Conservation (phyloP, 1,139 yeast genomes). For the Suhomyces bribrorum region DNA sequence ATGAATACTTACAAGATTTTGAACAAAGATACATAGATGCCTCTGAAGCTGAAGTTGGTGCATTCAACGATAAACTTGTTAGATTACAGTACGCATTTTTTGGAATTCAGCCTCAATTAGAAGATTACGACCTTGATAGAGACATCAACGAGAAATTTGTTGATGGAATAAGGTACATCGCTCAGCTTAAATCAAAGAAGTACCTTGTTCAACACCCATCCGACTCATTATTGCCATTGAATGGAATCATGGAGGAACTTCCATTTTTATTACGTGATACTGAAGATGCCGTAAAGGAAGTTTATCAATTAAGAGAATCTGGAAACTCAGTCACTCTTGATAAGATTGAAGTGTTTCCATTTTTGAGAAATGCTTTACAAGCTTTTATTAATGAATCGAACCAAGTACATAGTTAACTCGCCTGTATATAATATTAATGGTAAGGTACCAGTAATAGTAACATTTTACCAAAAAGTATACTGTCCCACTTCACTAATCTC, state of each 20-base stretch:
- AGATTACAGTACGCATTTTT: slow-evolving; percentile 80
- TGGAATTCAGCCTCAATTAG: slow-evolving; percentile 62
- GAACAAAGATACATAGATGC: slow-evolving; percentile 58
- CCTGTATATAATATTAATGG: slow-evolving; percentile 7
- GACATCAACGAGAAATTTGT: slow-evolving; percentile 58
- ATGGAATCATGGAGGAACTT: slow-evolving; percentile 44
- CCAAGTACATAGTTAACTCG: slow-evolving; percentile 4
- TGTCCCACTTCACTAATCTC: not conserved
- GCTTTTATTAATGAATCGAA: slow-evolving; percentile 18
- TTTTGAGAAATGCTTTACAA: slow-evolving; percentile 37
- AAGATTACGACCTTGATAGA: slow-evolving; percentile 46
- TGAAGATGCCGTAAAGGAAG: slow-evolving; percentile 56
- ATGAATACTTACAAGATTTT: slow-evolving; percentile 57
- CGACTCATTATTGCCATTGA: slow-evolving; percentile 32
- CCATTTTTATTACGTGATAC: slow-evolving; percentile 47
- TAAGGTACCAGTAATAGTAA: not conserved
- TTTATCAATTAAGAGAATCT: slow-evolving; percentile 42
- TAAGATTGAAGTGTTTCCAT: slow-evolving; percentile 46
- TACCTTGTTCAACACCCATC: slow-evolving; percentile 23
- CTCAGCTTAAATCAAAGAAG: slow-evolving; percentile 60
- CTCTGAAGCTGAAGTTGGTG: slow-evolving; percentile 56
- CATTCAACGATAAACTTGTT: slow-evolving; percentile 66
- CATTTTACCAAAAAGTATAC: too few relatives aligned
- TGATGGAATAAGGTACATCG: slow-evolving; percentile 66
- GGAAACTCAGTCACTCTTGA: slow-evolving; percentile 32